Base-by-base conservation (phyloP, 495 filamentous ascomycete species). In the Xylaria bambusicola region DNA sequence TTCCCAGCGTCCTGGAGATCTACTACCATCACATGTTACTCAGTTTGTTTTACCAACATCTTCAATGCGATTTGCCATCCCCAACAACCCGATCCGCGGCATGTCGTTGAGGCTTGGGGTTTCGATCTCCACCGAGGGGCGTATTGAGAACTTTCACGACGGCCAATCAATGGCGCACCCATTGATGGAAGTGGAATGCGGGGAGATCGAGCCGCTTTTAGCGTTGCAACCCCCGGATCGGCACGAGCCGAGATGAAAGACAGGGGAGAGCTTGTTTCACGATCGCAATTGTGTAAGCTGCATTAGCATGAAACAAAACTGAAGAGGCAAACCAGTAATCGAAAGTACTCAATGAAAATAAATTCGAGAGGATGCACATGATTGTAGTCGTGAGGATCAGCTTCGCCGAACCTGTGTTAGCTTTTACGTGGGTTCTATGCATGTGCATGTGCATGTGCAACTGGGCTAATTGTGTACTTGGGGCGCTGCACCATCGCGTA, bases 91-190 rank as follows among this genome's bases (percentile, higher is more conserved):
- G 44, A 48, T 26, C 24, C n/a, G 41, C 45, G 10, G 40, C 53
- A 46, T 24, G 54, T 57, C 44, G 55, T 49, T 50, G 55, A 42
- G 40, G 10, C n/a, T 41, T 18, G n/a, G 21, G 31, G 29, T 41
- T 15, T 5, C 5, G 8, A 26, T 44, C 13, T 18, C 23, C 35
- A 24, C 36, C 42, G 26, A 44, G 36, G 17, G 24, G 55, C 47
- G 46, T 27, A 36, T 6, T 27, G 13, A 27, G 24, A 18, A 46
- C 23, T 46, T 21, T 9, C 1, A n/a, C 24, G 27, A 46, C 12
- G 38, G 13, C 56, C 56, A 58, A 58, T 58, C 56, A 58, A 58
- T 35, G 1, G 26, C 26, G 36, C 36, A 10, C n/a, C 26, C 27
- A 26, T 29, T 8, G 36, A 42, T 36, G 35, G 36, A 51, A 58